Evolutionary conservation across 2,329 filamentous ascomycete species (phyloP).

Genomic region (Sporothrix pseudoabietina): DNA sequence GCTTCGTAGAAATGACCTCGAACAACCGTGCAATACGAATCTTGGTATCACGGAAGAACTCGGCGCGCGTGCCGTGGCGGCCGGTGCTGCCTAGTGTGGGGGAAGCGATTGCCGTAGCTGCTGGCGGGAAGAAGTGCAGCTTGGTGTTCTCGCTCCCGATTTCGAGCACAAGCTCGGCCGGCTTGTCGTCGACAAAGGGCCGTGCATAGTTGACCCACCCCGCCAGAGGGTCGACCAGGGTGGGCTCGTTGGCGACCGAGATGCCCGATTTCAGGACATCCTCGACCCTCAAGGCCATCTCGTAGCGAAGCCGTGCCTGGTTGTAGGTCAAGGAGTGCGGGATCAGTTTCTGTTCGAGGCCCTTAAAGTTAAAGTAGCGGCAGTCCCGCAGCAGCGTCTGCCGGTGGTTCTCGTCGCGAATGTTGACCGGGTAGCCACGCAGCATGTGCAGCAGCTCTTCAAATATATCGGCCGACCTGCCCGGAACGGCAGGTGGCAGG

Average conservation of each 20-base stretch:
- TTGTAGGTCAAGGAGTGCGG: constrained; percentile 77
- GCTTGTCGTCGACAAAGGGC: constrained; percentile 77
- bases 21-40: constrained; percentile 72
- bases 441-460: constrained; percentile 78
- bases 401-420: constrained; percentile 75
- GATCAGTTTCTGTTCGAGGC: constrained; percentile 83
- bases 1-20: constrained; percentile 78
- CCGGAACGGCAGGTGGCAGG: constrained; percentile 76
- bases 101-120: constrained; percentile 17
- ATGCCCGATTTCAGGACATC: constrained; percentile 89
- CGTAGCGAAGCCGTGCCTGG: constrained; percentile 63
- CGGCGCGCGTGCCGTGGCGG: constrained; percentile 55
- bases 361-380: constrained; percentile 90
- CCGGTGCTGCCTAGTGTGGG: not conserved
- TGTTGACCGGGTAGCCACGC: constrained; percentile 78
- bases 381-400: constrained; percentile 79
- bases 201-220: constrained; percentile 76
- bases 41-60: constrained; percentile 73
- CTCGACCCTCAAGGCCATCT: constrained; percentile 79
- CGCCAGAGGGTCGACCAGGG: constrained; percentile 38
- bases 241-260: constrained; percentile 59
- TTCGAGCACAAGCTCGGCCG: constrained; percentile 77
- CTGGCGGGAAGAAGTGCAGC: constrained; percentile 50
- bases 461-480: constrained; percentile 81
- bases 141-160: constrained; percentile 68